Base-by-base conservation (phyloP, 345 rosid genomes). In the Erodium maritimum region DNA sequence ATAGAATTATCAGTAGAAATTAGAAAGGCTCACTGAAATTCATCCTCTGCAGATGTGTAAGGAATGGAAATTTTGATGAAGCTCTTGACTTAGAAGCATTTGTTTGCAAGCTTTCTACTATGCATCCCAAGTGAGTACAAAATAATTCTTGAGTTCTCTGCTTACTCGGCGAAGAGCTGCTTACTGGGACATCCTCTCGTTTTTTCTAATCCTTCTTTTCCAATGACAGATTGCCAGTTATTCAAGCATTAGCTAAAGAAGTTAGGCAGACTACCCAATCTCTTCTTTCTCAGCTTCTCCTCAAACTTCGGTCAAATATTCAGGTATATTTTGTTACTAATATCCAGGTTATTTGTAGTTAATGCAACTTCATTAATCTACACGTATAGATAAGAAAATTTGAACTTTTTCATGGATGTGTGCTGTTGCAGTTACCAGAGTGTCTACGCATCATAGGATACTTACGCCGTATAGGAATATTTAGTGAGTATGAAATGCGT, bases 1-100 rank as follows among this genome's bases (percentile, higher is more conserved):
- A 29, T 11, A 29, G 37, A 11, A 29, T 29, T 29, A 29, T 11
- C 5, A 11, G 4, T 29, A 29, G 37, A 29, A 29, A 3, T 29
- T 29, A 29, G 37, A 29, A 29, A 29, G 4, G 5, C 37, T 29
- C 37, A 29, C 37, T 29, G 9, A 29, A 6, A 29, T 29, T 29
- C 37, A 29, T 11, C 37, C 9, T 29, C 37, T 65, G 73, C 81
- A 93, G 99, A 67, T 93, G 97, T 65, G 97, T 87, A 62, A 78
- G 97, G 62, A 93, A 89, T 67, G 99, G 99, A 59, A 89, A 93
- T 68, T 93, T 80, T 77, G 99, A 93, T 48, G 97, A 87, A 71
- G 96, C 99, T 75, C 95, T 93, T 70, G 95, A 93, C 68, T 71
- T 89, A 65, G 99, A 93, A 80, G 95, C 96, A 58, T 93, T 77